Base-by-base conservation (phyloP, 495 filamentous ascomycete species). In the Aspergillus campestris region DNA sequence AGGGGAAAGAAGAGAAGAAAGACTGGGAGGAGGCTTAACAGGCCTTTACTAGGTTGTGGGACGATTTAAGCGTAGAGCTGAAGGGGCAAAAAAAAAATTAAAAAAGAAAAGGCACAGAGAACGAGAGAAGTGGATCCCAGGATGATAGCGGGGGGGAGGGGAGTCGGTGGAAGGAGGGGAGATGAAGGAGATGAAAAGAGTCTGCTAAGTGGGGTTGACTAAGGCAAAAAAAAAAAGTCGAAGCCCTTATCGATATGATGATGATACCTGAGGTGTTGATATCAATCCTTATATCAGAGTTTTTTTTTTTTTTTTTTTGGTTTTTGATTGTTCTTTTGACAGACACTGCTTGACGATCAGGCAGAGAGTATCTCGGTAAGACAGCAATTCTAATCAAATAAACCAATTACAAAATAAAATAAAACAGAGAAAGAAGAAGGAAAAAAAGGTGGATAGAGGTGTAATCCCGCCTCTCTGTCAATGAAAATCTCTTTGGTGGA, bases 191-290 rank as follows among this genome's bases (percentile, higher is more conserved):
- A 60, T 56, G 56, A 47, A 39, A 47, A 54, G 49, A 58, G 49
- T 38, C 49, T 51, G 51, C 44, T 51, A 42, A 56, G 59, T 58
- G 59, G 59, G 54, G 58, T 24, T 24, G 18, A 24, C 18, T 24
- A 24, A 24, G 18, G 18, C 18, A 24, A 55, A 36, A 47, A 24
- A 55, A 36, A 47, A 34, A 39, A 37, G 47, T 53, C 51, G 38
- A 60, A 64, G 57, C 63, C 65, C 65, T 70, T 70, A 67, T 68
- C 66, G 64, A 70, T 66, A 67, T 24, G 18, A 24, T 24, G 58
- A 60, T 27, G 10, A 27, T 9, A 5, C n/a, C 1, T 33, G 35
- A 35, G 11, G 27, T 12, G 34, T 9, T 11, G 38, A 44, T 13
- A 33, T 8, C 18, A 24, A 24, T n/a, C n/a, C n/a, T n/a, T n/a